Conservation (phyloP, 2,329 filamentous ascomycete species). For the Teratosphaeria gauchensis region DNA sequence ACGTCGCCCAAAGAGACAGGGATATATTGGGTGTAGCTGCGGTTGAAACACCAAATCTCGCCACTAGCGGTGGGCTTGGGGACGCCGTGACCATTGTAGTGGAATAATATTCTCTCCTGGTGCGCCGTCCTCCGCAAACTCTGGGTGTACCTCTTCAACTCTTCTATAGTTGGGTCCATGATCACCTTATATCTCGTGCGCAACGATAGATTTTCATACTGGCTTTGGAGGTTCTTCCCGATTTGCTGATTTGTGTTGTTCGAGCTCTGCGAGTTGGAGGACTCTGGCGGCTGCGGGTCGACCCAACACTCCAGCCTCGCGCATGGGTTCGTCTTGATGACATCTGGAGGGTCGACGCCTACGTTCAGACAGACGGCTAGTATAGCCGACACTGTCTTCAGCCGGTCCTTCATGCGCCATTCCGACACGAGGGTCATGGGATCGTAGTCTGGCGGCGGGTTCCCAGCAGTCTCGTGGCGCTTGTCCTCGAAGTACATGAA, state of each 20-base stretch:
- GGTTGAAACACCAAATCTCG: conserved; percentile 99
- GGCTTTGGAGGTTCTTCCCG: conserved; percentile 86
- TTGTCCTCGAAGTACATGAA: conserved; percentile 99
- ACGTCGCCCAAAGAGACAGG: conserved; percentile 91
- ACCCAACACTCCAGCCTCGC: conserved; percentile 96
- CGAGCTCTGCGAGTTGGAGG: conserved; percentile 18
- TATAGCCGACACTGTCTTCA: conserved; percentile 94
- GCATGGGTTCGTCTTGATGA: conserved; percentile 87
- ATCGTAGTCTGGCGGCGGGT: conserved; percentile 53
- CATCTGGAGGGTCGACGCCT: conserved; percentile 92
- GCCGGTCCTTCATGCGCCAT: conserved; percentile 92
- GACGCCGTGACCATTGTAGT: conserved; percentile 97
- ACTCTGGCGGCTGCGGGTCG: conserved; percentile 64
- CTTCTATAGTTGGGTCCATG: conserved; percentile 89
- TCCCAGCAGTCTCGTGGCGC: conserved; percentile 87
- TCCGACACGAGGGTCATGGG: conserved; percentile 55
- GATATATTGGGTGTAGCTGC: conserved; percentile 97
- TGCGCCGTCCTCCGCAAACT: conserved; percentile 86
- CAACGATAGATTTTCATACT: conserved; percentile 92
- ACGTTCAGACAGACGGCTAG: conserved; percentile 94
- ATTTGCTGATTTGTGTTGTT: conserved; percentile 62
- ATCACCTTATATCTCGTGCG: conserved; percentile 97
- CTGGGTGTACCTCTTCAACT: conserved; percentile 92
- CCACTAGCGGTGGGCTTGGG: conserved; percentile 91
- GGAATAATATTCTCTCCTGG: conserved; percentile 90